Percentiles rank a stretch among this genome's conserved stretches.
Conservation (phyloP, 257 asterid species). For the Solanum bukasovii region DNA sequence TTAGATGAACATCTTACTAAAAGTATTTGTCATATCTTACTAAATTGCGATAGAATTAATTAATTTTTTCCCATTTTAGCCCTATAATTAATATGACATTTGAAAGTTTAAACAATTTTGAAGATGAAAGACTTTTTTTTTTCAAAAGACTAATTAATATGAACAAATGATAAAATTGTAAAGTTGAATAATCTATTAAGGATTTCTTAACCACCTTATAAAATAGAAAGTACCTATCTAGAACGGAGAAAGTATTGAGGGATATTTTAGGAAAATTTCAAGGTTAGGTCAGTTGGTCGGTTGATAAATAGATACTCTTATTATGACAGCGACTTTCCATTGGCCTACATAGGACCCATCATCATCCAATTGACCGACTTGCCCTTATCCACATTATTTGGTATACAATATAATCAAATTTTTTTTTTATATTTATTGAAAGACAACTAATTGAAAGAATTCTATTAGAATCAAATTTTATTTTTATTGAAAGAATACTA, state of each 20-base stretch:
- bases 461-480: not conserved
- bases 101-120: not conserved
- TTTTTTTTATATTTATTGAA: not conserved
- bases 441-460: not conserved
- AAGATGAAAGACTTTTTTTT: not conserved
- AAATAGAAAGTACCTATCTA: not conserved
- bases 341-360: not conserved
- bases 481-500: not conserved
- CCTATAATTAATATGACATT: not conserved
- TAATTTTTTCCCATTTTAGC: not conserved
- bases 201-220: not conserved
- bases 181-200: not conserved
- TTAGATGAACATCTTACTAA: not conserved
- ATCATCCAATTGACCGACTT: constrained; percentile 21
- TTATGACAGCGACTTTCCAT: constrained; percentile 30
- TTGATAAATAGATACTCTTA: constrained; percentile 27
- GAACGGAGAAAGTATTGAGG: not conserved
- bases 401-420: not conserved
- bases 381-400: constrained; percentile 1
- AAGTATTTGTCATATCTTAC: too few species aligned
- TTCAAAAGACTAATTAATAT: not conserved
- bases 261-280: not conserved
- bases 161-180: not conserved
- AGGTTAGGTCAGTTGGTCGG: constrained; percentile 54
- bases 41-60: too few species aligned